A percentile compares a stretch with the other conserved stretches of the same genome.
Conservation (phyloP, 257 asterid species). For the Perilla frutescens region DNA sequence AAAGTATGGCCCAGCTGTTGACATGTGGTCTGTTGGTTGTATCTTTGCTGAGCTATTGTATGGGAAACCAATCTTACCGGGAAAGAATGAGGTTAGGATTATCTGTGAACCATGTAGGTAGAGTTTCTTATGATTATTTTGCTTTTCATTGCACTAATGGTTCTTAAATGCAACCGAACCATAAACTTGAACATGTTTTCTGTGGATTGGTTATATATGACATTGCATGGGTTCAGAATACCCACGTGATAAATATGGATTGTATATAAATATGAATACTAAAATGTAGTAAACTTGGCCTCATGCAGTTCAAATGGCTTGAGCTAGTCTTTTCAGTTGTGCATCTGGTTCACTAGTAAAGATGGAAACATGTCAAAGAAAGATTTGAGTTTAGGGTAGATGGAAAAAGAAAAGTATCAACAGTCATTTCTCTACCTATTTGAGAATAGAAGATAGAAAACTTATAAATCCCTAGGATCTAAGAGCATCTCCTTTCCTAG, state of each 20-base stretch:
- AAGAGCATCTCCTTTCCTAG: not conserved
- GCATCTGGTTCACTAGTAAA: not conserved
- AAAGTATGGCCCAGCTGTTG: constrained; percentile 95
- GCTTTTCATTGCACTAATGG: constrained; percentile 18
- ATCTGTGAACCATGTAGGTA: constrained; percentile 12
- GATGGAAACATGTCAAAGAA: constrained; percentile 11
- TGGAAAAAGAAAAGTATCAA: not conserved
- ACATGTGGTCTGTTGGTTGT: constrained; percentile 99
- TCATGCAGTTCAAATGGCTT: not conserved
- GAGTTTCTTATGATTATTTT: constrained; percentile 33
- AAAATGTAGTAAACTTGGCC: not conserved
- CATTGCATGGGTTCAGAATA: not conserved
- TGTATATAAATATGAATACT: not conserved
- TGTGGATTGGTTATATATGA: constrained; percentile 16
- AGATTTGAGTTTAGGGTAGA: constrained; percentile 7
- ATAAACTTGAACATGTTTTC: constrained; percentile 16
- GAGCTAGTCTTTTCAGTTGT: not conserved
- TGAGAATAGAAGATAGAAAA: not conserved
- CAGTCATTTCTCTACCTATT: not conserved
- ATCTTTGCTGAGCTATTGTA: constrained; percentile 91
- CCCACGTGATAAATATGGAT: not conserved
- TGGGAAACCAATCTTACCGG: constrained; percentile 87
- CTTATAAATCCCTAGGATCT: not conserved
- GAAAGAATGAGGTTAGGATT: constrained; percentile 79
- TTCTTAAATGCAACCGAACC: constrained; percentile 17